phyloP scores from a whole-genome alignment of 352 stramenopile species.

The Pythium dissimile region DNA sequence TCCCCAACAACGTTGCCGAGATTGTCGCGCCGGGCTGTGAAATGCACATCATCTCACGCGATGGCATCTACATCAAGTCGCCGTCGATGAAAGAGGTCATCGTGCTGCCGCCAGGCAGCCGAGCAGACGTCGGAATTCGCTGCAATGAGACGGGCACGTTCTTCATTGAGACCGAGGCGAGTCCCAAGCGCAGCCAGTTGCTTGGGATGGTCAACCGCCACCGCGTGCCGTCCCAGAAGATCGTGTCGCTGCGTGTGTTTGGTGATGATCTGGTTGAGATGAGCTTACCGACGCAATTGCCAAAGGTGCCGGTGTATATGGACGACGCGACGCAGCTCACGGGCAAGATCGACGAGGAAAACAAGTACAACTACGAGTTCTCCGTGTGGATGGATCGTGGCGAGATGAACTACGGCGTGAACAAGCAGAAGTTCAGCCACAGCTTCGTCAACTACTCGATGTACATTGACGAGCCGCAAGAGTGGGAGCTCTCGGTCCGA shows the following conservation, averaged over 20 bases:
- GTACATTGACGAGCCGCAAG: constrained; percentile 57
- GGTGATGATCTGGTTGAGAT: constrained; percentile 27
- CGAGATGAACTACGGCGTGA: constrained; percentile 54
- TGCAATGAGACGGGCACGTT: constrained; percentile 48
- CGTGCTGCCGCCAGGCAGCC: constrained; percentile 59
- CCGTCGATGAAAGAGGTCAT: constrained; percentile 45
- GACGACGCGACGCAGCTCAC: constrained; percentile 22
- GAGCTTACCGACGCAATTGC: constrained; percentile 33
- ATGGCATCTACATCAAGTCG: constrained; percentile 59
- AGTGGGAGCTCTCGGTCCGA: constrained; percentile 61
- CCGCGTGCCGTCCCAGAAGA: constrained; percentile 60
- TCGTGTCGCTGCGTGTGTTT: constrained; percentile 52
- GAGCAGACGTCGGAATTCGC: constrained; percentile 58
- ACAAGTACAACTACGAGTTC: constrained; percentile 73
- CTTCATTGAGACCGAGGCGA: constrained; percentile 63
- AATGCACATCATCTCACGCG: constrained; percentile 58
- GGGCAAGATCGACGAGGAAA: constrained; percentile 24
- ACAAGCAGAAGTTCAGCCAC: constrained; percentile 44
- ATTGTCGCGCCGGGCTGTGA: constrained; percentile 53
- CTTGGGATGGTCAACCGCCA: constrained; percentile 63
- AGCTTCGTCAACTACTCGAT: constrained; percentile 63
- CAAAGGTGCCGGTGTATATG: constrained; percentile 64
- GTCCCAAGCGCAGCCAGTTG: constrained; percentile 48
- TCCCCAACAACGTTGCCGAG: constrained; percentile 80
- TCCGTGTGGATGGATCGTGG: constrained; percentile 58